phyloP scores from a whole-genome alignment of 495 filamentous ascomycete species.

The Polyplosphaeria fusca region DNA sequence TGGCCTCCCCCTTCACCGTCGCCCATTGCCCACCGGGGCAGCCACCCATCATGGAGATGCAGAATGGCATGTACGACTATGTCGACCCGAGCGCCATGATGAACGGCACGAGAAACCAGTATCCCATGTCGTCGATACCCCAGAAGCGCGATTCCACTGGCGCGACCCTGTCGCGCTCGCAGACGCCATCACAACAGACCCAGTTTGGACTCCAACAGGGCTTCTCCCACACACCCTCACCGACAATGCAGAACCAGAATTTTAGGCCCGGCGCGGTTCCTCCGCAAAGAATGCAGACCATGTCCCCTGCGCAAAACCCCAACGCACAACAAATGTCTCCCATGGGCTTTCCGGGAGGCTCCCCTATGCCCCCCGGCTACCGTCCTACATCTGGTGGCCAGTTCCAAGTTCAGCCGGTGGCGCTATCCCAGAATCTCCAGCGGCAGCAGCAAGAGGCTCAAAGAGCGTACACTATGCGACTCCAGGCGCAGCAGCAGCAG shows the following conservation, averaged over 20 bases:
- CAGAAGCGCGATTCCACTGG: constrained; percentile 28
- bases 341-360: constrained; percentile 50
- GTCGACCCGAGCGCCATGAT: constrained; percentile 28
- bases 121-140: constrained; percentile 25
- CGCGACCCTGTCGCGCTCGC: constrained; percentile 69
- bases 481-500: constrained; percentile 62
- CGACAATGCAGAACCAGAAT: constrained; percentile 73
- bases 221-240: constrained; percentile 78
- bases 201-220: constrained; percentile 71
- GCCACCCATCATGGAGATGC: constrained; percentile 25
- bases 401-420: constrained; percentile 39
- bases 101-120: constrained; percentile 24
- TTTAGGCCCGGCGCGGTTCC: constrained; percentile 54
- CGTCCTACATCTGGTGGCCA: constrained; percentile 38
- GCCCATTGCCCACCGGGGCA: background rate
- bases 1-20: background rate
- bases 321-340: constrained; percentile 43
- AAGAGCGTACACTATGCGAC: constrained; percentile 43
- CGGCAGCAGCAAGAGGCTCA: constrained; percentile 40
- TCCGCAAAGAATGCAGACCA: constrained; percentile 79
- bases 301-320: constrained; percentile 77
- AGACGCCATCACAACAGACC: constrained; percentile 77
- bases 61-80: constrained; percentile 28
- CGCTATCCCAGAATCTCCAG: constrained; percentile 52
- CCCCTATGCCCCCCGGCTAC: constrained; percentile 44